phyloP scores from a whole-genome alignment of 2,329 filamentous ascomycete species.

The Cylindrodendrum hubeiense region DNA sequence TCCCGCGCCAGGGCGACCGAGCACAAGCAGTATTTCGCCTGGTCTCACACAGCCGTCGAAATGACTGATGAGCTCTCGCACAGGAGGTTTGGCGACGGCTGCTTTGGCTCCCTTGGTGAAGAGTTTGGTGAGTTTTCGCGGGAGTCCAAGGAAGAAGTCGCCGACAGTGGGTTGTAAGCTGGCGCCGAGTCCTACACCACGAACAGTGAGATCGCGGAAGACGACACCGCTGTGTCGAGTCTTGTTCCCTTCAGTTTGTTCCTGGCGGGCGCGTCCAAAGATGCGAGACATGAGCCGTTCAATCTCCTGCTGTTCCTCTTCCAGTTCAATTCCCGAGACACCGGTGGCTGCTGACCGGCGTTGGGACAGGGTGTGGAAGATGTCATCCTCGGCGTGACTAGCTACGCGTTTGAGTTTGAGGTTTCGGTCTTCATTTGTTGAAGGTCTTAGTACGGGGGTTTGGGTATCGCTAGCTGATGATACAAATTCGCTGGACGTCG shows the following conservation, averaged over 20 bases:
- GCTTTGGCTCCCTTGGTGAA: conserved; percentile 66
- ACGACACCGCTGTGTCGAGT: conserved; percentile 77
- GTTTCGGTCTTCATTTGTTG: conserved; percentile 24
- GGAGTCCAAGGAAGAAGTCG: conserved; percentile 71
- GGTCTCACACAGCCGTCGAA: conserved; percentile 77
- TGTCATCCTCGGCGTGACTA: conserved; percentile 60
- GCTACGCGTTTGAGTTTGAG: conserved; percentile 41
- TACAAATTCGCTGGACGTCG: conserved; percentile 12
- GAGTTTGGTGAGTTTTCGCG: conserved; percentile 57
- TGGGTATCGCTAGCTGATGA: conserved; percentile 27
- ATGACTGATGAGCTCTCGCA: conserved; percentile 74
- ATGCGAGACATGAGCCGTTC: conserved; percentile 76
- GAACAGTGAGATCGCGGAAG: conserved; percentile 78
- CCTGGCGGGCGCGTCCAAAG: conserved; percentile 75
- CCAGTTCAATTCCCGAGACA: conserved; percentile 52
- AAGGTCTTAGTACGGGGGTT: conserved; percentile 46
- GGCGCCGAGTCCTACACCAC: conserved; percentile 76
- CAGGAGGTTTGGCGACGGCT: conserved; percentile 65
- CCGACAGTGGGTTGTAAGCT: conserved; percentile 67
- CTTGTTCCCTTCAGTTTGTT: conserved; percentile 76
- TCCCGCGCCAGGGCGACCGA: conserved; percentile 75
- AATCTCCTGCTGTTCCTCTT: conserved; percentile 61
- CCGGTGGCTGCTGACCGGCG: conserved; percentile 56
- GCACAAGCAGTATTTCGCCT: conserved; percentile 76
- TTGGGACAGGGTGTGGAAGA: conserved; percentile 62